Conservation (phyloP, 176 grass and related monocot genomes). For the Cocos nucifera region DNA sequence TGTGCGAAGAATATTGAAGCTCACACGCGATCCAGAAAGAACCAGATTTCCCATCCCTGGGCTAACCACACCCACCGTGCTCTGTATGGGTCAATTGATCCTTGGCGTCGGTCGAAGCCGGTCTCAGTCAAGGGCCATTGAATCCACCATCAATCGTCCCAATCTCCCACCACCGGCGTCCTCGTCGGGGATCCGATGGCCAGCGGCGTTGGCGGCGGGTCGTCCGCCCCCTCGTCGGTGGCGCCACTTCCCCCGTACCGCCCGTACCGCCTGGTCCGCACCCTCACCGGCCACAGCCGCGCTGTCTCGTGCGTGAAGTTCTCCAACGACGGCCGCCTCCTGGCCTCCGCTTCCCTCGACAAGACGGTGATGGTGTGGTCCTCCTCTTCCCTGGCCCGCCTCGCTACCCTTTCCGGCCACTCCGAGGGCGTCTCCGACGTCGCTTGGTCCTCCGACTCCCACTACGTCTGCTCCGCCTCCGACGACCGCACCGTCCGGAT, state of each 20-base stretch:
- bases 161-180: too few relatives aligned
- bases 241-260: constrained; percentile 36
- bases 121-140: too few relatives aligned
- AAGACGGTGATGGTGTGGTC: constrained; percentile 55
- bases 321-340: constrained; percentile 74
- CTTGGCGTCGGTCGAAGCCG: too few relatives aligned
- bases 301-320: constrained; percentile 89
- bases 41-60: too few relatives aligned
- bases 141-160: too few relatives aligned
- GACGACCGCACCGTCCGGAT: constrained; percentile 73
- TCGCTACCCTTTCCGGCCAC: constrained; percentile 61
- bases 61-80: too few relatives aligned
- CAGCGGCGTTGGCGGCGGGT: background rate
- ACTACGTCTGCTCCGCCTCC: constrained; percentile 85
- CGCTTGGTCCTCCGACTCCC: constrained; percentile 75
- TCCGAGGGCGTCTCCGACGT: constrained; percentile 64
- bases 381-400: constrained; percentile 37
- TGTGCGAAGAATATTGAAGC: too few relatives aligned
- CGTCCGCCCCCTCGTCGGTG: background rate
- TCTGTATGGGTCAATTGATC: too few relatives aligned
- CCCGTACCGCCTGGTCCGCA: constrained; percentile 44
- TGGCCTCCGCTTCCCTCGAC: constrained; percentile 85
- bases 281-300: constrained; percentile 35
- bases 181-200: background rate
- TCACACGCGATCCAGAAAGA: too few relatives aligned